These are phyloP conservation scores for Cardiospermum halicacabum DNA, from an alignment of 345 rosid species.

Conservation along the genomic window DNA sequence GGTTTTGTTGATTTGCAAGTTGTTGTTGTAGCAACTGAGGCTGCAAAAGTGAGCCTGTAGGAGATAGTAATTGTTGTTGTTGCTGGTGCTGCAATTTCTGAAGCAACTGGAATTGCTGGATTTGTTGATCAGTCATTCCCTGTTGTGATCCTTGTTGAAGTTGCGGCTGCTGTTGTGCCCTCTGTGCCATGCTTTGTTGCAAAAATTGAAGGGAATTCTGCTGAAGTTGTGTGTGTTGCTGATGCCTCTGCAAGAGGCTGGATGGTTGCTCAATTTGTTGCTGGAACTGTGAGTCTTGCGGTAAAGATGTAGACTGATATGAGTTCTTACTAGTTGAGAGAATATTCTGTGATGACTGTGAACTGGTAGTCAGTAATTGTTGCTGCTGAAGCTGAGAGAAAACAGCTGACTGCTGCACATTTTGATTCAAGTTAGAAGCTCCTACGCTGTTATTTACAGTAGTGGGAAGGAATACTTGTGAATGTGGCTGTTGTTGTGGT, in stretches of 20 bases:
- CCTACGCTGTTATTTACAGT: slow-evolving; percentile 40
- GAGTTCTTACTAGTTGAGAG: slow-evolving; percentile 41
- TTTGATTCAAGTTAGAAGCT: slow-evolving; percentile 45
- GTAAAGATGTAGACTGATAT: slow-evolving; percentile 47
- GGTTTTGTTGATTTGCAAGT: slow-evolving; percentile 46
- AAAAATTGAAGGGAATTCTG: slow-evolving; percentile 48
- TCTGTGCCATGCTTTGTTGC: slow-evolving; percentile 54
- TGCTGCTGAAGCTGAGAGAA: slow-evolving; percentile 58
- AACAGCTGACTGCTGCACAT: slow-evolving; percentile 42
- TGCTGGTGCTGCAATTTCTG: slow-evolving; percentile 66
- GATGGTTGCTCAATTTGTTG: slow-evolving; percentile 67
- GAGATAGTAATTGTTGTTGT: slow-evolving; percentile 58
- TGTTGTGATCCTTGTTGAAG: slow-evolving; percentile 58
- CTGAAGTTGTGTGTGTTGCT: slow-evolving; percentile 61
- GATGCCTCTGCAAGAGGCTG: slow-evolving; percentile 48
- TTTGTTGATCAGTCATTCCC: slow-evolving; percentile 76
- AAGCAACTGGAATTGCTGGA: slow-evolving; percentile 57
- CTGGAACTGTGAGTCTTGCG: slow-evolving; percentile 58
- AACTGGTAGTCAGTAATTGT: slow-evolving; percentile 42
- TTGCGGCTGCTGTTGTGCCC: slow-evolving; percentile 50
- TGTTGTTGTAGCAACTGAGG: slow-evolving; percentile 70
- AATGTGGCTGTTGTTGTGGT: slow-evolving; percentile 31
- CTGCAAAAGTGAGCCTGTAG: slow-evolving; percentile 52
- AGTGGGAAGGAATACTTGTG: slow-evolving; percentile 39
- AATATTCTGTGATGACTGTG: slow-evolving; percentile 35